phyloP scores from a whole-genome alignment of 2,329 filamentous ascomycete genomes.

The Fusarium gaditjirri region DNA sequence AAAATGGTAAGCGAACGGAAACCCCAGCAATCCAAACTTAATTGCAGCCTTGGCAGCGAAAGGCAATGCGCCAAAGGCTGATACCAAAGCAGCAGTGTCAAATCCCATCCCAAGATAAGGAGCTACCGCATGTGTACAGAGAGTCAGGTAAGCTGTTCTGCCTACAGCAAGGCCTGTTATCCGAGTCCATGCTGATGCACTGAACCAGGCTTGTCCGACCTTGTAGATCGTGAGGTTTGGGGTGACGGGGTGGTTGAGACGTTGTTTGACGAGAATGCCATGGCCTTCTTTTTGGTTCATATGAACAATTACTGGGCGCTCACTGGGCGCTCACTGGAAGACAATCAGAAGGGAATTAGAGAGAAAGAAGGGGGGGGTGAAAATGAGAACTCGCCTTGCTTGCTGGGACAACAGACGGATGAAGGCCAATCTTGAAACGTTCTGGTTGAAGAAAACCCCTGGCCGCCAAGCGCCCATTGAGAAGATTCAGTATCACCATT shows the following conservation, averaged over 20 bases:
- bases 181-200: conserved; percentile 30
- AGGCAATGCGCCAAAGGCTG: conserved; percentile 13
- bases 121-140: conserved; percentile 6
- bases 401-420: conserved; percentile 13
- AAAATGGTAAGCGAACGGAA: conserved; percentile 25
- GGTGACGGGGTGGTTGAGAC: conserved; percentile 16
- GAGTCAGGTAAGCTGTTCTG: conserved; percentile 7
- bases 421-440: background rate
- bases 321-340: background rate
- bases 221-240: conserved; percentile 26
- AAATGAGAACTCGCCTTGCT: background rate
- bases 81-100: background rate
- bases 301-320: background rate
- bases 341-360: background rate
- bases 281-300: conserved; percentile 1
- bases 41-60: conserved; percentile 1
- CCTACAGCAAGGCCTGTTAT: conserved; percentile 22
- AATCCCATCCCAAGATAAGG: conserved; percentile 16
- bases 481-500: background rate
- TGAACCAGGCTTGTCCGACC: conserved; percentile 18
- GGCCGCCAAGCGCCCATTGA: background rate
- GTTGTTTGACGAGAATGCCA: conserved; percentile 12
- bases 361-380: too few species aligned
- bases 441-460: background rate
- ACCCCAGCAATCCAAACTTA: conserved; percentile 23